Evolutionary conservation across 2,329 filamentous ascomycete genomes (phyloP).

Genomic region (Fusarium verticillioides): DNA sequence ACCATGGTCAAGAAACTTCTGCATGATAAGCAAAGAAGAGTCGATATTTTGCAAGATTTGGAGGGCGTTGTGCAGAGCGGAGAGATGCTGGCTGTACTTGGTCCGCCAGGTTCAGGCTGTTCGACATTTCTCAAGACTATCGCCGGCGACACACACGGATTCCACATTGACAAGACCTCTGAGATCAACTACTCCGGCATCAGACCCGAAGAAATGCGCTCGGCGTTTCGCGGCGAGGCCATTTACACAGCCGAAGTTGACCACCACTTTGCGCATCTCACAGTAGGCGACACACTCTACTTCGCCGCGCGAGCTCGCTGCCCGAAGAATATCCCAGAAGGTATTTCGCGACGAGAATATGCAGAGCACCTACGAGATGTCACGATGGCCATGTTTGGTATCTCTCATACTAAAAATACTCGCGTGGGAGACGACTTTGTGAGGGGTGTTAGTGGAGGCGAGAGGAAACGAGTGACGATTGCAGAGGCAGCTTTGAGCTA

Average conservation of each 20-base stretch:
- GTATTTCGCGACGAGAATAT: slow-evolving; percentile 62
- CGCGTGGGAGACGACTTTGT: slow-evolving; percentile 77
- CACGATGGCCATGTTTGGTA: slow-evolving; percentile 77
- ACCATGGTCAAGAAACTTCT: slow-evolving; percentile 26
- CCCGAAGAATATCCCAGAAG: slow-evolving; percentile 68
- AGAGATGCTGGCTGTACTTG: slow-evolving; percentile 78
- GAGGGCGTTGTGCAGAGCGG: slow-evolving; percentile 74
- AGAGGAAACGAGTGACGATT: slow-evolving; percentile 57
- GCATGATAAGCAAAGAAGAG: slow-evolving; percentile 61
- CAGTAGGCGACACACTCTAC: slow-evolving; percentile 78
- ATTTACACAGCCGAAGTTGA: slow-evolving; percentile 87
- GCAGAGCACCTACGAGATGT: slow-evolving; percentile 72
- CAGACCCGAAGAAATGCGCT: slow-evolving; percentile 76
- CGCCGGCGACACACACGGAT: slow-evolving; percentile 81
- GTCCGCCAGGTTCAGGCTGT: slow-evolving; percentile 76
- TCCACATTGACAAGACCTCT: slow-evolving; percentile 73
- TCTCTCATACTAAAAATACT: slow-evolving; percentile 75
- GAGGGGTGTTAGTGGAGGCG: slow-evolving; percentile 64
- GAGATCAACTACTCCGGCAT: slow-evolving; percentile 81
- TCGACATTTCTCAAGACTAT: slow-evolving; percentile 85
- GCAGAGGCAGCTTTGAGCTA: slow-evolving; percentile 49
- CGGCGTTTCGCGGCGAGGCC: slow-evolving; percentile 79
- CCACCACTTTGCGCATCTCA: slow-evolving; percentile 78
- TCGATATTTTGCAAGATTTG: slow-evolving; percentile 72
- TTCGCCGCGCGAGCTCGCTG: slow-evolving; percentile 77